Evolutionary conservation across 2,329 filamentous ascomycete species (phyloP).

Genomic region (Elsinoe australis): DNA sequence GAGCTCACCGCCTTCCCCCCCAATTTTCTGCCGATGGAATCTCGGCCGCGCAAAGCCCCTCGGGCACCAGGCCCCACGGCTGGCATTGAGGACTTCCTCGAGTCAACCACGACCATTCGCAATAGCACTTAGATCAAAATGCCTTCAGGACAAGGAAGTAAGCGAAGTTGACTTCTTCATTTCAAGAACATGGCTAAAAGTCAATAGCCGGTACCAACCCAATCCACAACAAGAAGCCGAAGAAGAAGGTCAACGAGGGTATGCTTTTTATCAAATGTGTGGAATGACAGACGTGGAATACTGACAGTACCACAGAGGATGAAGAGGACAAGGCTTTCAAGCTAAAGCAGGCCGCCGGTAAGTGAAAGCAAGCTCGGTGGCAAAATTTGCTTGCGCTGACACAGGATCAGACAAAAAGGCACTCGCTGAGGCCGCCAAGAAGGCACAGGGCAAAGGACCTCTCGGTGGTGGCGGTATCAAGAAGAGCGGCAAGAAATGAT

Average conservation of each 20-base stretch:
- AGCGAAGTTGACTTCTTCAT: no score
- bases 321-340: slow-evolving; percentile 78
- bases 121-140: slow-evolving; percentile 29
- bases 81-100: no score
- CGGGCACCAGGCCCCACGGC: no score
- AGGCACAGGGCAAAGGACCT: slow-evolving; percentile 80
- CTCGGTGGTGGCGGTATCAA: slow-evolving; percentile 88
- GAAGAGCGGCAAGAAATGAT: slow-evolving; percentile 94
- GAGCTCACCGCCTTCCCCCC: no score
- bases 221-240: slow-evolving; percentile 68
- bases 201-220: slow-evolving; percentile 44
- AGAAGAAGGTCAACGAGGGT: slow-evolving; percentile 62
- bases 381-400: slow-evolving; percentile 13
- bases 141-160: slow-evolving; percentile 46
- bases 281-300: no score
- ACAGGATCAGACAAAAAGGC: slow-evolving; percentile 54
- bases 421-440: slow-evolving; percentile 73
- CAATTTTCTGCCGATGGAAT: neutral
- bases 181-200: no score
- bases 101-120: neutral
- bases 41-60: neutral
- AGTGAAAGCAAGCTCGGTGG: slow-evolving; percentile 28
- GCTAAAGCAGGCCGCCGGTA: slow-evolving; percentile 79
- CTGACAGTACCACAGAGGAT: slow-evolving; percentile 45
- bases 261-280: neutral